Conservation (phyloP, 2,329 filamentous ascomycete species). For the Phialophora verrucosa region DNA sequence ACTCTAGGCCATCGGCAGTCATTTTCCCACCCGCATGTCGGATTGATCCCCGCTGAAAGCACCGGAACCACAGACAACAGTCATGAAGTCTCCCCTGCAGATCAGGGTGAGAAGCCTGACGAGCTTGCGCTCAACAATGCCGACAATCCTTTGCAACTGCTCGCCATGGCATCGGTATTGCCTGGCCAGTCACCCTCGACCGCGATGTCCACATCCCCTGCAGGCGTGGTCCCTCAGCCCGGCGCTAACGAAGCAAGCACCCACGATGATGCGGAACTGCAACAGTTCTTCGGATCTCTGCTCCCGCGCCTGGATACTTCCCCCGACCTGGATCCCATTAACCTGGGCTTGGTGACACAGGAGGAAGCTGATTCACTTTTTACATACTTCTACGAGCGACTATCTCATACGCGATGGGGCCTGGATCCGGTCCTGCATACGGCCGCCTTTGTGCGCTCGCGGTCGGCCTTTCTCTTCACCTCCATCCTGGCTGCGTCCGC, state of each 20-base stretch:
- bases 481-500: slow-evolving; percentile 72
- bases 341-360: slow-evolving; percentile 70
- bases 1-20: neutral
- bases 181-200: slow-evolving; percentile 34
- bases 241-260: slow-evolving; percentile 41
- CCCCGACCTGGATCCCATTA: slow-evolving; percentile 69
- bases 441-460: slow-evolving; percentile 66
- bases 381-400: slow-evolving; percentile 67
- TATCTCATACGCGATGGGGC: slow-evolving; percentile 76
- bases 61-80: slow-evolving; percentile 41
- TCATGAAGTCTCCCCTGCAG: slow-evolving; percentile 37
- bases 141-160: slow-evolving; percentile 74
- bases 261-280: slow-evolving; percentile 56
- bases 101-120: slow-evolving; percentile 50
- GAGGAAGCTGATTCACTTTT: slow-evolving; percentile 70
- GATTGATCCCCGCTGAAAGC: slow-evolving; percentile 14
- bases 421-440: slow-evolving; percentile 72
- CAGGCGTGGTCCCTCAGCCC: slow-evolving; percentile 43
- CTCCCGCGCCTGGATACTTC: slow-evolving; percentile 68
- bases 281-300: slow-evolving; percentile 70
- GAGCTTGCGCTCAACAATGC: slow-evolving; percentile 71
- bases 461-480: slow-evolving; percentile 74
- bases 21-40: slow-evolving; percentile 25
- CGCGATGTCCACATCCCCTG: slow-evolving; percentile 61
- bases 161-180: slow-evolving; percentile 69